These are phyloP conservation scores for Boletus pseudopeckii DNA, from an alignment of 768 basidiomycete genomes.

Conservation along the genomic window DNA sequence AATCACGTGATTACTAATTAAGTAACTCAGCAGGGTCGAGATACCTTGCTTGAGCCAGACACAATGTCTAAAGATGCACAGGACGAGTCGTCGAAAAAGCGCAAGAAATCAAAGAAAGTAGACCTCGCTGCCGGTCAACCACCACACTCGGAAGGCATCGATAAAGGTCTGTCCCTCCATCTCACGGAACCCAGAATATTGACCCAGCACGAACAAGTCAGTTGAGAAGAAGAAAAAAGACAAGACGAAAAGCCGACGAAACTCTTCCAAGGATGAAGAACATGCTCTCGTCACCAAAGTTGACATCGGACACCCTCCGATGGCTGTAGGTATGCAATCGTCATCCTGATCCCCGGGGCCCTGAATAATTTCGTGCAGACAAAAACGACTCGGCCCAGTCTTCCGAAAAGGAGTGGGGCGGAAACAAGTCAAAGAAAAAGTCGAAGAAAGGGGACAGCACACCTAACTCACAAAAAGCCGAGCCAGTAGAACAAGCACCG, in stretches of 20 bases:
- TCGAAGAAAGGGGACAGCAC: not conserved
- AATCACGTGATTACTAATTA: conserved; percentile 11
- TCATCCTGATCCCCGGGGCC: not conserved
- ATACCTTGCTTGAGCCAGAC: not conserved
- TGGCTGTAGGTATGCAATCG: not conserved
- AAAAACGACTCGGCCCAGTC: conserved; percentile 2
- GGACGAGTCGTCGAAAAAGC: not conserved
- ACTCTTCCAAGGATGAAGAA: conserved; percentile 2
- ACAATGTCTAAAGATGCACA: conserved; percentile 4
- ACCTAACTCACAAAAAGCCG: not conserved
- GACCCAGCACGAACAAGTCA: conserved; percentile 11
- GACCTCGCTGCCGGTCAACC: not conserved
- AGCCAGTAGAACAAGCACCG: not conserved
- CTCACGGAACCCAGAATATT: not conserved
- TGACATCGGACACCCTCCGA: not conserved
- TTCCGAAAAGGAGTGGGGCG: not conserved
- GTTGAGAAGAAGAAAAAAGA: conserved; percentile 35
- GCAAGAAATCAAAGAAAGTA: not conserved
- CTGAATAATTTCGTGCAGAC: not conserved
- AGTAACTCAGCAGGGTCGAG: too few relatives aligned
- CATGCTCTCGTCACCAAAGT: not conserved
- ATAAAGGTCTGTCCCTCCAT: conserved; percentile 20
- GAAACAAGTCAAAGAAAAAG: conserved; percentile 16
- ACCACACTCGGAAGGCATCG: not conserved
- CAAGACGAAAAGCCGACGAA: conserved; percentile 39